Percentiles rank a stretch among this genome's conserved stretches.
Conservation (phyloP, 177 flowering plant species). For the Vitis hybrid region DNA sequence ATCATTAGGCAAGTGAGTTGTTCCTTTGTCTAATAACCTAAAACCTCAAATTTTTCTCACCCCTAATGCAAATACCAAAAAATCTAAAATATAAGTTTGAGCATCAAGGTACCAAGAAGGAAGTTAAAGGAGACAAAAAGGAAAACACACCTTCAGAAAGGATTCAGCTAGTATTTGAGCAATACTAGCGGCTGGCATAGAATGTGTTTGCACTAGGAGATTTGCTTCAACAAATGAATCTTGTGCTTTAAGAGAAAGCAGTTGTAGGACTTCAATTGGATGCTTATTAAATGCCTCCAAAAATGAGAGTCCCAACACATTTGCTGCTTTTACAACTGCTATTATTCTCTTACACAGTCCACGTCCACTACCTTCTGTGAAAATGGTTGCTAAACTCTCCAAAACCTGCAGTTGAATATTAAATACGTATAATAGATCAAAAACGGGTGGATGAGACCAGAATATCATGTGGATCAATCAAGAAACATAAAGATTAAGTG, state of each 20-base stretch:
- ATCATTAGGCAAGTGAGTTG: too few relatives aligned
- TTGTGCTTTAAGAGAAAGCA: conserved; percentile 97
- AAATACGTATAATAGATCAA: background rate
- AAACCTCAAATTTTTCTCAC: background rate
- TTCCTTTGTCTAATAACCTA: too few relatives aligned
- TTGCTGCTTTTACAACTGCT: conserved; percentile 90
- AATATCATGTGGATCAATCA: conserved; percentile 1
- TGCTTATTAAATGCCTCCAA: conserved; percentile 84
- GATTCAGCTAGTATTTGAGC: conserved; percentile 98
- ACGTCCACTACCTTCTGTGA: conserved; percentile 74
- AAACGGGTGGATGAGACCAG: background rate
- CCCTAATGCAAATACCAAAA: background rate
- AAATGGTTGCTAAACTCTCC: conserved; percentile 57
- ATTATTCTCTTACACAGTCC: conserved; percentile 85
- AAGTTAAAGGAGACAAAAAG: background rate
- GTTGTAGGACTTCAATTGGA: conserved; percentile 87
- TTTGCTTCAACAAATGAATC: conserved; percentile 95
- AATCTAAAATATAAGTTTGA: background rate
- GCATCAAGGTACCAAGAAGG: background rate
- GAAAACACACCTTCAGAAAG: conserved; percentile 68
- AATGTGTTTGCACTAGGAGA: conserved; percentile 75
- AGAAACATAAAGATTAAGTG: background rate
- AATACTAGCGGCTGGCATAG: conserved; percentile 82
- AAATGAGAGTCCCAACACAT: conserved; percentile 77
- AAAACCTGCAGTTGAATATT: conserved; percentile 45